Conservation (phyloP, 2,329 filamentous ascomycete species). For the Nemania sp. region DNA sequence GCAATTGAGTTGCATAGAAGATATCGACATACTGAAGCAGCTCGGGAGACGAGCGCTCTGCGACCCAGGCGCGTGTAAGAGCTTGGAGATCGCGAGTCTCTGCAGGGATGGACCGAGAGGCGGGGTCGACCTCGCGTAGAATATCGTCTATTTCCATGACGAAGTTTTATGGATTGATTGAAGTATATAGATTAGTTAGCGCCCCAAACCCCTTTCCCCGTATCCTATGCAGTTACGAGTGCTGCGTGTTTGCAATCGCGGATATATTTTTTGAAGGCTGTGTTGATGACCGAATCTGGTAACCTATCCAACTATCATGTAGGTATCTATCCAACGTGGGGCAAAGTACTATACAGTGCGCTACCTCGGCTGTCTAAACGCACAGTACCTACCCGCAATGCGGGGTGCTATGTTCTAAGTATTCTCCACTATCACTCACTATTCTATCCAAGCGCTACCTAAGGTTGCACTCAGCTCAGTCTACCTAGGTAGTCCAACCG, state of each 20-base stretch:
- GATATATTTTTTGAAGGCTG: not conserved
- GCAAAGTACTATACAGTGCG: no score
- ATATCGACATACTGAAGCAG: constrained; percentile 75
- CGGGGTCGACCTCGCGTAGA: constrained; percentile 76
- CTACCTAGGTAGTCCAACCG: not conserved
- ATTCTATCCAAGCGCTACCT: not conserved
- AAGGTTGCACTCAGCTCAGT: not conserved
- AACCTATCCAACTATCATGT: no score
- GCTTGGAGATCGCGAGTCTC: constrained; percentile 84
- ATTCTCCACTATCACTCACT: not conserved
- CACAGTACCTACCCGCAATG: not conserved
- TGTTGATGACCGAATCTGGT: not conserved
- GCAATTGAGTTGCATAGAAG: not conserved
- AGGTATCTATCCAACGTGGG: no score
- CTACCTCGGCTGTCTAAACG: constrained; percentile 2
- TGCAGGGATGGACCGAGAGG: constrained; percentile 64
- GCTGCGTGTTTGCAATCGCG: not conserved
- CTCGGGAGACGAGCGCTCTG: constrained; percentile 89
- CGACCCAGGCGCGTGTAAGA: constrained; percentile 91
- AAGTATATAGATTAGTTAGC: not conserved
- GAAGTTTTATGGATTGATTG: not conserved
- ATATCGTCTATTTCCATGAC: constrained; percentile 85
- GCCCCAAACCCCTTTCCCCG: not conserved
- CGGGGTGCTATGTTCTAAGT: not conserved
- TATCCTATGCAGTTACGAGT: not conserved